These are phyloP conservation scores for Populus alba DNA, from an alignment of 345 rosid genomes.

Conservation along the genomic window DNA sequence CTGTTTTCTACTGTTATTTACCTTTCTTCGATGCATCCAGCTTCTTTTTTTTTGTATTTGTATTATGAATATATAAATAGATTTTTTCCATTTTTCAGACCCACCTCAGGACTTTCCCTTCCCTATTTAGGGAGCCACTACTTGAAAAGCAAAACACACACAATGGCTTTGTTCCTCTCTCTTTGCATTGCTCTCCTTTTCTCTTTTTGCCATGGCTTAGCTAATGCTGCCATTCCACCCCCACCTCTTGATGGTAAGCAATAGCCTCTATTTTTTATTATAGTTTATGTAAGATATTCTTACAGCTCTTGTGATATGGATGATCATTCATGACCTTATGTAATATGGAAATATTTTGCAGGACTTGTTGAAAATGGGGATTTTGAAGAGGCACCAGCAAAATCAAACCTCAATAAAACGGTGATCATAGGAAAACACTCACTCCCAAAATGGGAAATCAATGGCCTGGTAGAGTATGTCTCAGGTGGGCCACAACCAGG, in stretches of 20 bases:
- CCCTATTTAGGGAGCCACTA: neutral
- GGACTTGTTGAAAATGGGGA: constrained; percentile 66
- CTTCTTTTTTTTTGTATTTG: neutral
- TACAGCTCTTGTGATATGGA: neutral
- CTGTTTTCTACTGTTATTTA: neutral
- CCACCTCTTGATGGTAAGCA: constrained; percentile 36
- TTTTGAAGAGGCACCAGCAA: constrained; percentile 61
- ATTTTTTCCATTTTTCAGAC: neutral
- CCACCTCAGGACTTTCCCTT: neutral
- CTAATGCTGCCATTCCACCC: constrained; percentile 9
- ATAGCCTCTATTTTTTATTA: neutral
- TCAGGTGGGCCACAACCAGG: constrained; percentile 87
- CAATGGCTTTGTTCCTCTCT: constrained; percentile 24
- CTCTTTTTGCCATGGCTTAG: constrained; percentile 5
- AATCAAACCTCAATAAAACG: constrained; percentile 57
- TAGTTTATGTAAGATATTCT: neutral
- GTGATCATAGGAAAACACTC: constrained; percentile 71
- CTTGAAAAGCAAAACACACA: neutral
- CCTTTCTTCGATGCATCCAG: neutral
- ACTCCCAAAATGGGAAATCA: constrained; percentile 76
- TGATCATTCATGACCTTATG: neutral
- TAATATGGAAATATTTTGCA: constrained; percentile 13
- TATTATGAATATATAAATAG: neutral
- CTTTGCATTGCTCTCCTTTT: constrained; percentile 11
- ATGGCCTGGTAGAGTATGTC: constrained; percentile 65